Percentiles rank a stretch among this genome's conserved stretches.
These are phyloP conservation scores for Phoma sp. DNA, from an alignment of 2,329 filamentous ascomycete species.

Conservation along the genomic window DNA sequence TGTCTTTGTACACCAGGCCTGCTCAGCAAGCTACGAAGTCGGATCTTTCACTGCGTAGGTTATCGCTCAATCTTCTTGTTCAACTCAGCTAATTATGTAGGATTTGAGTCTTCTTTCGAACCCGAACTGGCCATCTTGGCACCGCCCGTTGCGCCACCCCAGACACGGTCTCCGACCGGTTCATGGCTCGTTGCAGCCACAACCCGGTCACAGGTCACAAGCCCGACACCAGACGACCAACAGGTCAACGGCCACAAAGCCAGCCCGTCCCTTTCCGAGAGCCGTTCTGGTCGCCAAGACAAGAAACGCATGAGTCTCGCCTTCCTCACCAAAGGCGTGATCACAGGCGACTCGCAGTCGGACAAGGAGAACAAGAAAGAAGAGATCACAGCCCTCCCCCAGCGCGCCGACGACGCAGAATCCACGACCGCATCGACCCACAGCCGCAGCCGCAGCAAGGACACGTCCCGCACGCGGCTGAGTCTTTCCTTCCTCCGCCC, in stretches of 20 bases:
- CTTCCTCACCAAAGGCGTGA: conserved; percentile 46
- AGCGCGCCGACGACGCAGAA: conserved; percentile 26
- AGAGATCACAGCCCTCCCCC: conserved; percentile 7
- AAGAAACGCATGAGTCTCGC: conserved; percentile 49
- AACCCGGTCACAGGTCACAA: conserved; percentile 38
- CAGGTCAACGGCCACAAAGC: conserved; percentile 36
- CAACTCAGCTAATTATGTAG: conserved; percentile 34
- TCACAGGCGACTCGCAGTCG: conserved; percentile 33
- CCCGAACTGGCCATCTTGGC: conserved; percentile 51
- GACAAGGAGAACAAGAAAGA: conserved; percentile 23
- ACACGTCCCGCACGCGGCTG: conserved; percentile 34
- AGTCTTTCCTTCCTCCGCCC: conserved; percentile 40
- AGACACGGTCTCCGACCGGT: conserved; percentile 40
- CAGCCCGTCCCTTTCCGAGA: conserved; percentile 28
- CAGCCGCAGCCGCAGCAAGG: conserved; percentile 44
- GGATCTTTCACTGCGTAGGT: conserved; percentile 70
- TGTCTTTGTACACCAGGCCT: conserved; percentile 71
- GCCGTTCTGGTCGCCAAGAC: conserved; percentile 41
- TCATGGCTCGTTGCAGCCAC: conserved; percentile 41
- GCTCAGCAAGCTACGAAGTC: conserved; percentile 64
- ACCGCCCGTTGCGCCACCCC: conserved; percentile 38
- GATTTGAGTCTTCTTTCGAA: conserved; percentile 55
- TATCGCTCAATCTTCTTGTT: conserved; percentile 5
- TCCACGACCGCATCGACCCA: conserved; percentile 31
- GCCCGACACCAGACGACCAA: conserved; percentile 28